Evolutionary conservation across 768 basidiomycete genomes (phyloP).

Genomic region (Podaxis pistillaris): DNA sequence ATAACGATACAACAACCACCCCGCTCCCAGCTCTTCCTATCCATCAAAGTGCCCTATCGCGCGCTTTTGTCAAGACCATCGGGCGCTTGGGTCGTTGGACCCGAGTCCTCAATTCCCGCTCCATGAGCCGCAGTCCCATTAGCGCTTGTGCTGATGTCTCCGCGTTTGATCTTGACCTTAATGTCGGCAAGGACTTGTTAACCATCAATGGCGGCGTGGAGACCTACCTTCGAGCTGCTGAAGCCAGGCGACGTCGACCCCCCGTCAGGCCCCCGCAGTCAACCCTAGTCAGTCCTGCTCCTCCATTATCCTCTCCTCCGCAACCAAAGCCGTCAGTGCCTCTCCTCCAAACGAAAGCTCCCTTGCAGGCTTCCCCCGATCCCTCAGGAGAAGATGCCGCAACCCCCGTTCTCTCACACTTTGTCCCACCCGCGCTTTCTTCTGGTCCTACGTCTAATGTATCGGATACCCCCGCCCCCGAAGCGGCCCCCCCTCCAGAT

Average conservation of each 20-base stretch:
- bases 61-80: conserved; percentile 78
- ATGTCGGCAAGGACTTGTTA: conserved; percentile 58
- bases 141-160: conserved; percentile 50
- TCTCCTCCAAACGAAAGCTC: conserved; percentile 5
- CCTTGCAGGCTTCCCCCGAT: neutral
- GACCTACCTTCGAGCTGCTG: conserved; percentile 48
- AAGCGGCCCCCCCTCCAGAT: conserved; percentile 7
- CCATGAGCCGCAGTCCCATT: conserved; percentile 27
- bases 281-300: neutral
- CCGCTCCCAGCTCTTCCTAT: conserved; percentile 47
- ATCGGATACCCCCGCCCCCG: neutral
- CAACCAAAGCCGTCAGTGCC: neutral
- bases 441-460: neutral
- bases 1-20: conserved; percentile 29
- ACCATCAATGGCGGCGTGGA: conserved; percentile 63
- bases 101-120: conserved; percentile 62
- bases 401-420: conserved; percentile 8
- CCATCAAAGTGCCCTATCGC: conserved; percentile 65
- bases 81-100: conserved; percentile 82
- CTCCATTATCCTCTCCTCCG: neutral
- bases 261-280: neutral
- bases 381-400: neutral
- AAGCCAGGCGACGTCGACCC: conserved; percentile 39
- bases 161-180: conserved; percentile 69
- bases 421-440: conserved; percentile 7